Conservation (phyloP, 306 rosid genomes). For the Corylus americana region DNA sequence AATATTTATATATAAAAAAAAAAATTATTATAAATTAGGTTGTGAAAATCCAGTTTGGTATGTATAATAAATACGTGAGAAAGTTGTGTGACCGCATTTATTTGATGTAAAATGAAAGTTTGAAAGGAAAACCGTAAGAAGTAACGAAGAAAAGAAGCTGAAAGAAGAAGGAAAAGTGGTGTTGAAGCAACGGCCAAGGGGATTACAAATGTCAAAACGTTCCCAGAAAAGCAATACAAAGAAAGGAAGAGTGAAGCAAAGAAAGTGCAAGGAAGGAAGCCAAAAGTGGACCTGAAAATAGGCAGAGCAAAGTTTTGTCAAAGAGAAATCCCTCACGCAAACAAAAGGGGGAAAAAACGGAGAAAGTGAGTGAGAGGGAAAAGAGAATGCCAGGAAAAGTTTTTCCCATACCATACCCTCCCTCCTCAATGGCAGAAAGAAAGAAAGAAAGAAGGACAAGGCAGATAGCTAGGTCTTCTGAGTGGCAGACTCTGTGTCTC, state of each 20-base stretch:
- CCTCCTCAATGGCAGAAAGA: too few relatives aligned
- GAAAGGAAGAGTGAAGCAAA: constrained; percentile 32
- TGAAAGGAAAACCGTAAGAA: neutral
- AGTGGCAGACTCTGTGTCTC: neutral
- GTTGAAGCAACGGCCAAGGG: constrained; percentile 28
- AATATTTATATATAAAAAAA: too few relatives aligned
- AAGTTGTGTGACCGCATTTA: too few relatives aligned
- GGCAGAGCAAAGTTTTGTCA: constrained; percentile 31
- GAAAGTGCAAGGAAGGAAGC: constrained; percentile 37
- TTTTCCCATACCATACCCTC: constrained; percentile 23
- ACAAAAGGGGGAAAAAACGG: neutral
- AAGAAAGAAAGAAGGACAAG: neutral
- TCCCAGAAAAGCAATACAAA: constrained; percentile 26
- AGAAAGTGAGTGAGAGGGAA: neutral
- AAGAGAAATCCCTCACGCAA: constrained; percentile 67
- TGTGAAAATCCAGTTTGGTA: too few relatives aligned
- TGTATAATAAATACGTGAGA: too few relatives aligned
- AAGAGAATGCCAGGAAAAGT: neutral
- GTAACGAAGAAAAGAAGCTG: constrained; percentile 18
- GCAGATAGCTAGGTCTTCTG: neutral
- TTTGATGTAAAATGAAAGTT: neutral
- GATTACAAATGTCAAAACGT: constrained; percentile 31
- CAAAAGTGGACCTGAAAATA: constrained; percentile 23
- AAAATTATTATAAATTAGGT: too few relatives aligned
- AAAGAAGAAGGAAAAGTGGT: constrained; percentile 21